Percentiles rank a stretch among this genome's conserved stretches.
These are phyloP conservation scores for Erythrophleum fordii DNA, from an alignment of 306 rosid genomes.

Conservation along the genomic window DNA sequence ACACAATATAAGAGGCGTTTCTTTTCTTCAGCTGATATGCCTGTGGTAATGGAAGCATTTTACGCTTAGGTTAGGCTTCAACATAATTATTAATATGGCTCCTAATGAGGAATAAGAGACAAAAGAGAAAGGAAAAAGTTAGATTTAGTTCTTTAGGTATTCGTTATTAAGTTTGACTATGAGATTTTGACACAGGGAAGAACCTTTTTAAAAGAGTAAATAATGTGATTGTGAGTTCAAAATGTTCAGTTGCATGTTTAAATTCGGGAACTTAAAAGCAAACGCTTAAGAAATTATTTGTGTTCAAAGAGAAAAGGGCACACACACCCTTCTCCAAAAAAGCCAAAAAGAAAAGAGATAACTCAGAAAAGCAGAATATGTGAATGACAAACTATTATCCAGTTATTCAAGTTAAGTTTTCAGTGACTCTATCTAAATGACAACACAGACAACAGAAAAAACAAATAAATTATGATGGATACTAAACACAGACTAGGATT, in stretches of 20 bases:
- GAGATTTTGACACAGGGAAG: background rate
- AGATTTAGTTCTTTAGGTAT: background rate
- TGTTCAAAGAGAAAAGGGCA: no score
- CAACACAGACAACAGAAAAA: background rate
- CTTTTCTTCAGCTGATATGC: constrained; percentile 87
- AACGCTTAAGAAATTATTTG: no score
- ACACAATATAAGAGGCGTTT: constrained; percentile 86
- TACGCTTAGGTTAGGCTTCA: constrained; percentile 11
- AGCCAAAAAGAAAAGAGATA: background rate
- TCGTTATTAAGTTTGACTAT: background rate
- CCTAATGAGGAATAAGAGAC: background rate
- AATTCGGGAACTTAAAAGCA: no score
- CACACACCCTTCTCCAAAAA: background rate
- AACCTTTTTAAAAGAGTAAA: background rate
- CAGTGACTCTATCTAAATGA: background rate
- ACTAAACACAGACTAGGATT: constrained; percentile 68
- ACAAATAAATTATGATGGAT: background rate
- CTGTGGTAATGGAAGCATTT: constrained; percentile 46
- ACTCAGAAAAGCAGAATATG: constrained; percentile 7
- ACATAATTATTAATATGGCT: background rate
- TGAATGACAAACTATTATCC: background rate
- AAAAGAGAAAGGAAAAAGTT: background rate
- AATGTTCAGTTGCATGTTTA: background rate
- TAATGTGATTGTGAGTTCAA: background rate
- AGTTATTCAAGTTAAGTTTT: background rate